Evolutionary conservation across 2,329 filamentous ascomycete genomes (phyloP), one percentile per base, ranked within the genome.

Genomic region (Didymellaceae sp.): DNA sequence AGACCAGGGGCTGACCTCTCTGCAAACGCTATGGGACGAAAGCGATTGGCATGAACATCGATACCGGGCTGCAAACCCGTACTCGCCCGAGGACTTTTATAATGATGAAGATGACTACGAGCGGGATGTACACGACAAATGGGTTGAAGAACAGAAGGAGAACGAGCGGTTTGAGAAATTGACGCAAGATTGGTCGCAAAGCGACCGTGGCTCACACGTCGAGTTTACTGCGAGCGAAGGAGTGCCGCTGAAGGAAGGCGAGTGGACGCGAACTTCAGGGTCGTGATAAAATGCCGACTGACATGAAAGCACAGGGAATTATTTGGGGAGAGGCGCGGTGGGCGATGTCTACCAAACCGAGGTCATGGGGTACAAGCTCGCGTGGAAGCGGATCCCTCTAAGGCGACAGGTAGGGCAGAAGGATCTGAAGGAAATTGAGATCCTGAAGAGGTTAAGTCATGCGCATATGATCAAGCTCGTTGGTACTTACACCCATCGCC

Each of bases 231-330:
- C 20, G 2, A 16, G 3, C 4, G 34, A 37, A 20, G 6, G 2
- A 6, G n/a, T 37, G 1, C 34, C 34, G 1, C 20, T 37, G 11
- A 11, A 37, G 16, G 20, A 37, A 24, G 18, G 34, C 24, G 14
- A 3, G 34, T n/a, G n/a, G n/a, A n/a, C n/a, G n/a, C n/a, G n/a
- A n/a, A n/a, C n/a, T n/a, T n/a, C n/a, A n/a, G n/a, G n/a, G n/a
- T n/a, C n/a, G n/a, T 35, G n/a, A 25, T 25, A 10, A 25, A 10
- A 10, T 25, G 22, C 6, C 24, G 24, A 25, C 11, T 3, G 3
- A 17, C 16, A 18, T 13, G 6, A 28, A 5, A 5, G 26, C 2
- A 8, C 80, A 85, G 54, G 39, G 6, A 28, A 28, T 14, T 54
- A 41, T 14, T 51, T 66, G 2, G 61, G 61, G 16, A 49, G 58